A percentile compares a stretch with the other conserved stretches of the same genome.
phyloP scores from a whole-genome alignment of 2,329 filamentous ascomycete genomes.

The Fusarium sulawesiense region DNA sequence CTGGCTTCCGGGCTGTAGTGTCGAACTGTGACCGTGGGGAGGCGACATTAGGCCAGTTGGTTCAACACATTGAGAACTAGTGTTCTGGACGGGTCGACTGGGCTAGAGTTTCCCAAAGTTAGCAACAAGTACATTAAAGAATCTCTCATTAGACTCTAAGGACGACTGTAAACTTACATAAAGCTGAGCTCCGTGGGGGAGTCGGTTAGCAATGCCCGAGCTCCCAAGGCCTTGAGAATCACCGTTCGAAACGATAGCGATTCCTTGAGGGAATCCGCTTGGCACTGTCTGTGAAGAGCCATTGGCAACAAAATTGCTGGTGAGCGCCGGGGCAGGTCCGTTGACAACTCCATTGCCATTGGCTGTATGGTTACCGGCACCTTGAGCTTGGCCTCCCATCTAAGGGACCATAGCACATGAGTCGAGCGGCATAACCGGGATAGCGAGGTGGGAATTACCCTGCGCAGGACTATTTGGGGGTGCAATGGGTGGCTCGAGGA shows the following conservation, averaged over 20 bases:
- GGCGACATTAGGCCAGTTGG: slow-evolving; percentile 12
- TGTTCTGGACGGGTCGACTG: neutral
- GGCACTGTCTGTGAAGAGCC: neutral
- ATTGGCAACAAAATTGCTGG: neutral
- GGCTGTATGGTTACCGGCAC: neutral
- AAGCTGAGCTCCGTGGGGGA: slow-evolving; percentile 17
- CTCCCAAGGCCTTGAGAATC: neutral
- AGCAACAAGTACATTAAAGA: slow-evolving; percentile 2
- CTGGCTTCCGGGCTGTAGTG: slow-evolving; percentile 4
- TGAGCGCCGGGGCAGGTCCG: neutral
- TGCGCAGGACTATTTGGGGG: slow-evolving; percentile 34
- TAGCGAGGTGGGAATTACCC: neutral
- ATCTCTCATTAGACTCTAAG: neutral
- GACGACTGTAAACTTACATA: slow-evolving; percentile 14
- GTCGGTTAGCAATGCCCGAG: slow-evolving; percentile 9
- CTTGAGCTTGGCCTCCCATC: slow-evolving; percentile 39
- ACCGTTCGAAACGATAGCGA: neutral
- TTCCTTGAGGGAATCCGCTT: neutral
- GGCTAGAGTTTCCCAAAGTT: slow-evolving; percentile 6
- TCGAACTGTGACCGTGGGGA: slow-evolving; percentile 8
- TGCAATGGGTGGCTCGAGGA: slow-evolving; percentile 19
- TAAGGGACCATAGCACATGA: slow-evolving; percentile 35
- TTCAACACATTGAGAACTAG: neutral
- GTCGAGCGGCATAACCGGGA: neutral
- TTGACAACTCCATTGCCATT: neutral